These are phyloP conservation scores for Rhododendron simsii DNA, from an alignment of 148 eudicot species.

Conservation along the genomic window DNA sequence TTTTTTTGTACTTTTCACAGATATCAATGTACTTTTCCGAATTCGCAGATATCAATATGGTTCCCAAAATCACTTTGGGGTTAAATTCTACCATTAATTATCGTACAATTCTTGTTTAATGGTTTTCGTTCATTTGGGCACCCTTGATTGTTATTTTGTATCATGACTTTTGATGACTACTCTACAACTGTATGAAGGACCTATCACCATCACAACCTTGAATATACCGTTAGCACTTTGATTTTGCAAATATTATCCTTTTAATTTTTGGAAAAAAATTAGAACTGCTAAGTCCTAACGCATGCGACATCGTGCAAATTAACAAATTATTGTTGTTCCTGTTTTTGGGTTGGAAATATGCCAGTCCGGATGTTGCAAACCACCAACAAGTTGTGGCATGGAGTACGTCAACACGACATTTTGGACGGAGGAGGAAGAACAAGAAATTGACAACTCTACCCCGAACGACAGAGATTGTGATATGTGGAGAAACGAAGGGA, in stretches of 20 bases:
- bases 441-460: neutral
- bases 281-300: neutral
- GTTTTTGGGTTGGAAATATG: neutral
- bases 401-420: slow-evolving; percentile 31
- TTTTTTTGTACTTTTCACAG: neutral
- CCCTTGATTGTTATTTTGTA: neutral
- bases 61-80: neutral
- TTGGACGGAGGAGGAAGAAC: slow-evolving; percentile 17
- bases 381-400: slow-evolving; percentile 33
- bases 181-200: neutral
- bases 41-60: no score
- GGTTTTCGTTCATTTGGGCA: neutral
- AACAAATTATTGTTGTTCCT: neutral
- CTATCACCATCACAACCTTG: neutral
- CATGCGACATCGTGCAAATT: neutral
- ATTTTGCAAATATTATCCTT: neutral
- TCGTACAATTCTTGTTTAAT: neutral
- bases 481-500: slow-evolving; percentile 29
- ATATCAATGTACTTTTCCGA: no score
- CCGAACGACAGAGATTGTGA: slow-evolving; percentile 25
- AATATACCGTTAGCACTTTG: neutral
- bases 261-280: neutral
- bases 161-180: neutral
- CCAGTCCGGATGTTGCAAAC: slow-evolving; percentile 42
- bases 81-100: neutral